Conservation (phyloP, 805 yeast genomes). For the Starmerella potacharoeniae region DNA sequence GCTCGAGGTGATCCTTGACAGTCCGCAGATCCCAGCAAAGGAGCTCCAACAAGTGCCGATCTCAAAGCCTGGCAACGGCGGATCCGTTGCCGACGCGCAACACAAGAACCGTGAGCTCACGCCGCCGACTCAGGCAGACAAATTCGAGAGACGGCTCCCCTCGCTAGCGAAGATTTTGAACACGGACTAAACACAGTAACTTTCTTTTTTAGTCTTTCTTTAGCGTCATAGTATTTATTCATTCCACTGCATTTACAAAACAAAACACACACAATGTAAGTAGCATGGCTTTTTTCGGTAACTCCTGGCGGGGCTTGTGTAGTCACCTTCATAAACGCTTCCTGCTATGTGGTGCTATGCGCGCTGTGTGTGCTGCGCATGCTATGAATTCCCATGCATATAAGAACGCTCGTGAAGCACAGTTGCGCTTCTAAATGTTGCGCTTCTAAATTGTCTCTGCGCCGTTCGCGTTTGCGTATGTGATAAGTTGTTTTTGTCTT, state of each 20-base stretch:
- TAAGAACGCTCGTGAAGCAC: no score
- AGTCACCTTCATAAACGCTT: no score
- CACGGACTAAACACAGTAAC: neutral
- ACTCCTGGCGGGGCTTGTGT: no score
- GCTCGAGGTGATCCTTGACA: slow-evolving; percentile 18
- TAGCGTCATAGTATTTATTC: neutral
- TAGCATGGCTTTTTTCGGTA: no score
- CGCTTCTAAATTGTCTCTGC: neutral
- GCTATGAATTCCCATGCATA: no score
- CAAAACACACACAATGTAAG: no score
- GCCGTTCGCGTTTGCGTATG: neutral
- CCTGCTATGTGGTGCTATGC: no score
- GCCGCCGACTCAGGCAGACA: neutral
- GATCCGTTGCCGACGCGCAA: neutral
- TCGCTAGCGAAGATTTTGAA: slow-evolving; percentile 13
- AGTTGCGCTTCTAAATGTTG: neutral
- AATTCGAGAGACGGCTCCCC: slow-evolving; percentile 3
- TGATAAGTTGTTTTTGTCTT: neutral
- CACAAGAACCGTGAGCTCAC: neutral
- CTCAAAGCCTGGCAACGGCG: neutral
- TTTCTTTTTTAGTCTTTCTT: neutral
- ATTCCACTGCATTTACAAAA: neutral
- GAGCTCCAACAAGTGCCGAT: neutral
- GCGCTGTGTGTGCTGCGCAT: no score
- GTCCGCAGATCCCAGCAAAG: neutral